Conservation (phyloP, 1,139 yeast genomes). For the Geotrichum candidum region DNA sequence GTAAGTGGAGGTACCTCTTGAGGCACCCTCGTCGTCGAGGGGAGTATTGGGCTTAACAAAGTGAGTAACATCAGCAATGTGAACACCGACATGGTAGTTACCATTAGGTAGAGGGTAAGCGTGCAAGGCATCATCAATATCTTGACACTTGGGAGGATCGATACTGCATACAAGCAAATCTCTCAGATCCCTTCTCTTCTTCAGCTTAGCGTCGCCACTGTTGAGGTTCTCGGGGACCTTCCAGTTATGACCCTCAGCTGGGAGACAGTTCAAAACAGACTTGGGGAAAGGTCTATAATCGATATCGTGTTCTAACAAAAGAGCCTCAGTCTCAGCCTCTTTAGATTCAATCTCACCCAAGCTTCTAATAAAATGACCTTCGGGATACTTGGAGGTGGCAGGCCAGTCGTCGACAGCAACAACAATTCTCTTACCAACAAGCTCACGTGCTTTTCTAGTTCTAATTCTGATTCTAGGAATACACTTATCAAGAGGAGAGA, state of each 20-base stretch:
- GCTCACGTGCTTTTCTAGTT: slow-evolving; percentile 77
- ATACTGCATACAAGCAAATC: slow-evolving; percentile 89
- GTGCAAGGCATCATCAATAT: slow-evolving; percentile 97
- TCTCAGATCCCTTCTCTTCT: slow-evolving; percentile 68
- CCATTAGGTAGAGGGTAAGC: slow-evolving; percentile 84
- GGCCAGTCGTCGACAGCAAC: slow-evolving; percentile 94
- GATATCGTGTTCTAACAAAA: slow-evolving; percentile 89
- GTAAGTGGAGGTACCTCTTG: slow-evolving; percentile 95
- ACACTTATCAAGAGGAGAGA: slow-evolving; percentile 80
- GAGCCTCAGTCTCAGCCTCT: slow-evolving; percentile 94
- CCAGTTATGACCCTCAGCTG: slow-evolving; percentile 92
- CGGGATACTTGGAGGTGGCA: slow-evolving; percentile 72
- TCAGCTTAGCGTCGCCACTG: slow-evolving; percentile 41
- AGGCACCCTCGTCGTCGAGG: slow-evolving; percentile 90
- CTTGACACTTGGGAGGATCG: slow-evolving; percentile 98
- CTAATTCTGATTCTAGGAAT: slow-evolving; percentile 82
- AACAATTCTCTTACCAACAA: slow-evolving; percentile 82
- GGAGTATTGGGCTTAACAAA: slow-evolving; percentile 92
- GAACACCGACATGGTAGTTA: slow-evolving; percentile 95
- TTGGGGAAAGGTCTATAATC: slow-evolving; percentile 95
- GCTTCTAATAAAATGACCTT: slow-evolving; percentile 88
- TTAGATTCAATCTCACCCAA: slow-evolving; percentile 88
- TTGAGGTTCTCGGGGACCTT: slow-evolving; percentile 63
- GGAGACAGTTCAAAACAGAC: slow-evolving; percentile 86
- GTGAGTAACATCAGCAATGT: slow-evolving; percentile 97